phyloP scores from a whole-genome alignment of 768 basidiomycete genomes.

The Amanita jacksonii region DNA sequence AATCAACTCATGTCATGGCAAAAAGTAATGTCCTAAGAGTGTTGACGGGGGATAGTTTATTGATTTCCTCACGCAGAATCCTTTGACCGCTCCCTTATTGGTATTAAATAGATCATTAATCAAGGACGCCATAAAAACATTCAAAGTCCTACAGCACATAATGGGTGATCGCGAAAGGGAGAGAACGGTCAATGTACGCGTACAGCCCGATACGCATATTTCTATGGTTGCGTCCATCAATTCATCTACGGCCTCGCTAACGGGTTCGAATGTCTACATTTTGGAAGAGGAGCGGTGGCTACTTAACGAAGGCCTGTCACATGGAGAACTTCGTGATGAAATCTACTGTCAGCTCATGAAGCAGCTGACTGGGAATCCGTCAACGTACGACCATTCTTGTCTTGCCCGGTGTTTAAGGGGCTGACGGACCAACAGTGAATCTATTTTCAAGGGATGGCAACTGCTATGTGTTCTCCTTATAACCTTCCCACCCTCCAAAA shows the following conservation, averaged over 20 bases:
- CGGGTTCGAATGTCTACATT: constrained; percentile 27
- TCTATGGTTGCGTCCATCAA: constrained; percentile 36
- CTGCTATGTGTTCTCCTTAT: constrained; percentile 83
- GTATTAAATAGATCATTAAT: constrained; percentile 54
- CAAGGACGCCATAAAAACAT: constrained; percentile 74
- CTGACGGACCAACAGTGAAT: constrained; percentile 44
- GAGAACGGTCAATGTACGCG: constrained; percentile 39
- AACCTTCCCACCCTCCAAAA: constrained; percentile 89
- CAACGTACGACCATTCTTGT: constrained; percentile 37
- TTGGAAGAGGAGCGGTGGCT: constrained; percentile 87
- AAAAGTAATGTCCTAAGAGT: constrained; percentile 36
- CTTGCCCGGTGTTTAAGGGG: constrained; percentile 1
- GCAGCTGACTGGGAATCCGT: constrained; percentile 78
- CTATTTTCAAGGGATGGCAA: constrained; percentile 89
- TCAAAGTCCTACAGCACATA: constrained; percentile 84
- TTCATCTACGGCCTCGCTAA: constrained; percentile 37
- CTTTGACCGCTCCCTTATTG: constrained; percentile 68
- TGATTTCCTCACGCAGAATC: constrained; percentile 28
- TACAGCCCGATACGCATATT: constrained; percentile 32
- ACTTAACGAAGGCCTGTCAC: constrained; percentile 64
- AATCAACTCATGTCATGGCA: constrained; percentile 91
- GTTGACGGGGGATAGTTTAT: constrained; percentile 3
- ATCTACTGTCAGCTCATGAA: constrained; percentile 92
- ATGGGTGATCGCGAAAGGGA: constrained; percentile 91
- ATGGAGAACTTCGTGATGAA: constrained; percentile 86